Conservation (phyloP, 1,139 yeast species). For the Suhomyces anneliseae region DNA sequence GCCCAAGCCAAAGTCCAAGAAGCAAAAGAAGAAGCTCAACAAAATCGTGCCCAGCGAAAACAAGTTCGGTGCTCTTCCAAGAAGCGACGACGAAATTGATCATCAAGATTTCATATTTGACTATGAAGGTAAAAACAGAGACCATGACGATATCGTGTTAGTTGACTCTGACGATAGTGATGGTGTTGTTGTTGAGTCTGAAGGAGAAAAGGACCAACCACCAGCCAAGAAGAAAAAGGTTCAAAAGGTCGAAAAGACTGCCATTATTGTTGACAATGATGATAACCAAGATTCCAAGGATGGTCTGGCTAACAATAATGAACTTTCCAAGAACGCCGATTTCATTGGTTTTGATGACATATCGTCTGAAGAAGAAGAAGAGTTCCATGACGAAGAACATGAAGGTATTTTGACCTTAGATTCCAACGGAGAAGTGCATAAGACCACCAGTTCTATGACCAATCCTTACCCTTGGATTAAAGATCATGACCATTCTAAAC, state of each 20-base stretch:
- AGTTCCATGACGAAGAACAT: conserved; percentile 25
- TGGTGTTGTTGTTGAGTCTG: conserved; percentile 40
- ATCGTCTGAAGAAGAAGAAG: conserved; percentile 40
- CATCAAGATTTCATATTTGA: conserved; percentile 21
- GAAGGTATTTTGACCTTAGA: conserved; percentile 17
- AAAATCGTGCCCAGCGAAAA: conserved; percentile 16
- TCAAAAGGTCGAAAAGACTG: neutral
- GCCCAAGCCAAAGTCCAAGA: conserved; percentile 20
- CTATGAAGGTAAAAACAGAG: conserved; percentile 18
- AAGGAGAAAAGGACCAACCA: conserved; percentile 25
- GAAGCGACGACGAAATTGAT: conserved; percentile 22
- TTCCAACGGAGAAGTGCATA: conserved; percentile 28
- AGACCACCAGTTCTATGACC: conserved; percentile 19
- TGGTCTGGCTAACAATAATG: conserved; percentile 19
- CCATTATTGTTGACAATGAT: neutral
- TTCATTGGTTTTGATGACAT: conserved; percentile 62
- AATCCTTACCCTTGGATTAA: conserved; percentile 75
- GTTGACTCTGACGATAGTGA: conserved; percentile 30
- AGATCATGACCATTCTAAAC: conserved; percentile 71
- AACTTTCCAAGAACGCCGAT: conserved; percentile 52
- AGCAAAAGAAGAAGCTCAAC: conserved; percentile 17
- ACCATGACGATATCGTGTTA: conserved; percentile 22
- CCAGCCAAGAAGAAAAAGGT: conserved; percentile 13
- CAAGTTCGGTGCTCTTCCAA: conserved; percentile 21
- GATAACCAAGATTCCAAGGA: conserved; percentile 6